Base-by-base conservation (phyloP, 2,329 filamentous ascomycete genomes). In the Ophiostoma piceae region DNA sequence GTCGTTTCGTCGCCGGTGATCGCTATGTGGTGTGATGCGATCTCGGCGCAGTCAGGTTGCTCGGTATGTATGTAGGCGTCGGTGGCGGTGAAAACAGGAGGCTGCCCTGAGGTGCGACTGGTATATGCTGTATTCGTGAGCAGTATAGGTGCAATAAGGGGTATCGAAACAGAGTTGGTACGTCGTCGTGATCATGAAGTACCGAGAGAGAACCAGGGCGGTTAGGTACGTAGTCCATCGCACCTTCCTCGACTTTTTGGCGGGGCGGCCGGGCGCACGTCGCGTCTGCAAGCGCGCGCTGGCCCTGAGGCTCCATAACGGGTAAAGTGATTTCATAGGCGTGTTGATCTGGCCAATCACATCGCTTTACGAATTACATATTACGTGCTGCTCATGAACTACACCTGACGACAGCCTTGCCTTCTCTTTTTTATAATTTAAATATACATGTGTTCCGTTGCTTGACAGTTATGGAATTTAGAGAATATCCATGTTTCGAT, bases 171-270 rank as follows among this genome's bases (percentile, higher is more conserved):
- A 57, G 43, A 19, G n/a, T 60, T 16, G 32, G 14, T 62, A 32
- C 35, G 26, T 35, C 26, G 57, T 35, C 57, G 22, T 62, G 57
- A 62, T 62, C 26, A 29, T 62, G 11, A 5, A 26, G 12, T 29
- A 37, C 9, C 6, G n/a, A 6, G 11, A 5, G 14, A 26, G 12
- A 14, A 37, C 9, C 14, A 37, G 16, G 60, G 9, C 32, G 60
- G 2, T n/a, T 47, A 47, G 60, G 57, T 57, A 26, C 51, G 57
- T 35, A 62, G 57, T 62, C 60, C 16, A 22, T 22, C 32, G 32
- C 19, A 32, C 62, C 11, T 41, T 22, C 26, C 57, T 62, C 26
- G 12, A 65, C 62, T 65, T 65, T 65, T 65, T 65, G 62, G 62
- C 62, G 62, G 62, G 62, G 62, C 62, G 12, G 22, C 57, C 26